phyloP scores from a whole-genome alignment of 345 rosid species.

The Rhodamnia rubescens region DNA sequence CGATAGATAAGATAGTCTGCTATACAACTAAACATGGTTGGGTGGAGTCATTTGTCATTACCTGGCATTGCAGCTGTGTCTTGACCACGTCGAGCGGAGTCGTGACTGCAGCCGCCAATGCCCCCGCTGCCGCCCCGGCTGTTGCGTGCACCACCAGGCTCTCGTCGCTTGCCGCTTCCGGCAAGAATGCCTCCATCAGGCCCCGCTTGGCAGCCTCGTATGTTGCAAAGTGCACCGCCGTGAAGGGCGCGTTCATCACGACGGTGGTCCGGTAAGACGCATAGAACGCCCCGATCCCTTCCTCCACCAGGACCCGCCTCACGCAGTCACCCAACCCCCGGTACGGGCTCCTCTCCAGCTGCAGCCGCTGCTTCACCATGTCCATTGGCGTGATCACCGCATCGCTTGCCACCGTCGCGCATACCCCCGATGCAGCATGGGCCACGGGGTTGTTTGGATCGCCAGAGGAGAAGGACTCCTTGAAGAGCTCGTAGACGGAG shows the following conservation, averaged over 20 bases:
- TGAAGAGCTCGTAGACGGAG: slow-evolving; percentile 72
- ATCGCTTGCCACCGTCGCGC: slow-evolving; percentile 85
- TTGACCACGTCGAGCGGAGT: slow-evolving; percentile 91
- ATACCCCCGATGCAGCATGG: slow-evolving; percentile 78
- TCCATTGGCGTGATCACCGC: slow-evolving; percentile 97
- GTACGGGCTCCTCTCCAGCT: slow-evolving; percentile 42
- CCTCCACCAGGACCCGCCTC: slow-evolving; percentile 59
- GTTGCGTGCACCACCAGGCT: slow-evolving; percentile 75
- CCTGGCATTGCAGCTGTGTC: slow-evolving; percentile 99
- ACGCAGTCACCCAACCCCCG: slow-evolving; percentile 78
- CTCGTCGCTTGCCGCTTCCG: slow-evolving; percentile 42
- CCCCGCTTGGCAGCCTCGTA: slow-evolving; percentile 82
- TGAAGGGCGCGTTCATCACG: slow-evolving; percentile 93
- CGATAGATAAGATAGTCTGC: background rate
- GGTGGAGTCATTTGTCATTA: slow-evolving; percentile 2
- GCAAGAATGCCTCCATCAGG: slow-evolving; percentile 59
- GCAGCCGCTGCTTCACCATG: slow-evolving; percentile 96
- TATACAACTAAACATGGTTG: background rate
- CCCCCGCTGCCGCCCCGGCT: slow-evolving; percentile 98
- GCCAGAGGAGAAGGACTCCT: slow-evolving; percentile 50
- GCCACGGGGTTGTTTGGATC: slow-evolving; percentile 66
- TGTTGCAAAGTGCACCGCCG: slow-evolving; percentile 81
- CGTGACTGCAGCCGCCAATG: slow-evolving; percentile 63
- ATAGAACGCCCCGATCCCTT: slow-evolving; percentile 77
- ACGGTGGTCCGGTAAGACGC: slow-evolving; percentile 92